Percentiles rank a stretch among this genome's conserved stretches.
phyloP scores from a whole-genome alignment of 2,329 filamentous ascomycete genomes.

The Ophiocordyceps unilateralis region DNA sequence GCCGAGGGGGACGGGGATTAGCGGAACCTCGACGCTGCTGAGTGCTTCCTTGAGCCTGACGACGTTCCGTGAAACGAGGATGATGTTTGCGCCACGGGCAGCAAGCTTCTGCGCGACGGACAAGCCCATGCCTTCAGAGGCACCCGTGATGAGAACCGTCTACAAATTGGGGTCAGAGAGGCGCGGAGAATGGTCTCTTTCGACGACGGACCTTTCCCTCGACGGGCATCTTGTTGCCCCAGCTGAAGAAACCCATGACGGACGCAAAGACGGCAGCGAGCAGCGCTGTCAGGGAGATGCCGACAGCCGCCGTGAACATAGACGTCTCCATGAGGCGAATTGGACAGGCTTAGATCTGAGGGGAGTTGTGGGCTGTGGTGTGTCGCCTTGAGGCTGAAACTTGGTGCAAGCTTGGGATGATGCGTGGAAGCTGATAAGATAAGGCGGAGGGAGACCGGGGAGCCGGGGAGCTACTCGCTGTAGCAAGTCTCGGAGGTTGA shows the following conservation, averaged over 20 bases:
- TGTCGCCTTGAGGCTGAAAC: not conserved
- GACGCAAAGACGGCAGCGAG: slow-evolving; percentile 17
- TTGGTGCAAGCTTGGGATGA: not conserved
- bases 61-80: slow-evolving; percentile 66
- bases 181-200: not conserved
- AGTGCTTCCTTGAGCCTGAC: slow-evolving; percentile 58
- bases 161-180: slow-evolving; percentile 16
- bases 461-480: too few species aligned
- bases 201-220: slow-evolving; percentile 54
- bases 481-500: not conserved
- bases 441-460: too few species aligned
- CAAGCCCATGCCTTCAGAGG: slow-evolving; percentile 82
- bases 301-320: slow-evolving; percentile 5
- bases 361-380: too few species aligned
- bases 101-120: slow-evolving; percentile 58
- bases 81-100: slow-evolving; percentile 67
- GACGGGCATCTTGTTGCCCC: slow-evolving; percentile 61
- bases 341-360: too few species aligned
- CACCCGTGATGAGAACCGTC: slow-evolving; percentile 82
- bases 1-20: not conserved
- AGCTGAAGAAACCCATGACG: slow-evolving; percentile 49
- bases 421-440: not conserved
- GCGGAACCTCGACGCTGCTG: slow-evolving; percentile 44
- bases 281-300: slow-evolving; percentile 11
- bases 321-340: slow-evolving; percentile 4